Percentiles rank a stretch among this genome's conserved stretches.
These are phyloP conservation scores for Schoenoplectus tabernaemontani DNA, from an alignment of 202 grass and related monocot genomes.

Conservation along the genomic window DNA sequence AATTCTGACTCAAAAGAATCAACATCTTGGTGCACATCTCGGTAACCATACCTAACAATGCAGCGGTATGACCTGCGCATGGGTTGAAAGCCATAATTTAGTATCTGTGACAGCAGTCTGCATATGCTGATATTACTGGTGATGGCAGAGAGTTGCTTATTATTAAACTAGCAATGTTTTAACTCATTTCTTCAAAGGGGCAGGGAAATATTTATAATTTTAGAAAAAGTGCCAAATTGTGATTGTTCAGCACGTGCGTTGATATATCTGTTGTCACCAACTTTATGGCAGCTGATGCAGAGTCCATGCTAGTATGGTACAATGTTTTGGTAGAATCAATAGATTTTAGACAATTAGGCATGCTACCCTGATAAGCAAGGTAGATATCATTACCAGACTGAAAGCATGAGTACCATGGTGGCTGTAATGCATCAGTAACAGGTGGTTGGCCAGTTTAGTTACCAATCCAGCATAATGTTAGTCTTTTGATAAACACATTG, in stretches of 20 bases:
- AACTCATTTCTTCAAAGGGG: not conserved
- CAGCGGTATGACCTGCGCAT: constrained; percentile 54
- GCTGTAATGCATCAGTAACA: not conserved
- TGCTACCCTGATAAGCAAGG: not conserved
- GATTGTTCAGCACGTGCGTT: not conserved
- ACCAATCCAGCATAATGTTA: not conserved
- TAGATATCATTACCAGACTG: not conserved
- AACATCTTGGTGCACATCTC: constrained; percentile 85
- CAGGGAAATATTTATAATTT: not conserved
- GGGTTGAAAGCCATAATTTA: not conserved
- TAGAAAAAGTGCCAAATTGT: not conserved
- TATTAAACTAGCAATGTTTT: not conserved
- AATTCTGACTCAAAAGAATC: constrained; percentile 83
- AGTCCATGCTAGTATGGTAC: not conserved
- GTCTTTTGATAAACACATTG: not conserved
- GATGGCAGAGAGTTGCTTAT: not conserved
- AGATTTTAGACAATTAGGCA: not conserved
- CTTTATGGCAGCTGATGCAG: not conserved
- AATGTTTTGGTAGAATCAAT: not conserved
- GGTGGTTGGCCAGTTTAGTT: not conserved
- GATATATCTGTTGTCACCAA: not conserved
- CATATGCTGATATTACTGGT: not conserved
- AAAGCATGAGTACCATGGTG: not conserved
- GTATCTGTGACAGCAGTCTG: not conserved
- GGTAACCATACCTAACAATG: constrained; percentile 85